phyloP scores from a whole-genome alignment of 2,329 filamentous ascomycete genomes.

The Colletotrichum salicis region DNA sequence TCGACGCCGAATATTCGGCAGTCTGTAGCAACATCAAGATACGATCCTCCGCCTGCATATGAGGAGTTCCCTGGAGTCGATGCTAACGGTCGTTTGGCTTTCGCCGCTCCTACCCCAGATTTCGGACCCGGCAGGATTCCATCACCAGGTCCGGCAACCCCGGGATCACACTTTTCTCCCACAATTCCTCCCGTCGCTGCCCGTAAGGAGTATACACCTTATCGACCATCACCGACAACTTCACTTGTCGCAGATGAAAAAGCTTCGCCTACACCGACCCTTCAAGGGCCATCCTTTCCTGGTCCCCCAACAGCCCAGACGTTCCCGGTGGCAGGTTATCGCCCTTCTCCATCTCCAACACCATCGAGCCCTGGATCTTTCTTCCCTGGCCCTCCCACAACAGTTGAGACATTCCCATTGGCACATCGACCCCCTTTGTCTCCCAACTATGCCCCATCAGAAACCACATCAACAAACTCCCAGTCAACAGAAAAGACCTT shows the following conservation, averaged over 20 bases:
- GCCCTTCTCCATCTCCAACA: not conserved
- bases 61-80: slow-evolving; percentile 30
- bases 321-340: slow-evolving; percentile 10
- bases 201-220: not conserved
- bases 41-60: slow-evolving; percentile 23
- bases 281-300: not conserved
- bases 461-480: not conserved
- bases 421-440: not conserved
- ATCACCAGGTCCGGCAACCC: not conserved
- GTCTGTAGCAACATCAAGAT: slow-evolving; percentile 1
- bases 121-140: not conserved
- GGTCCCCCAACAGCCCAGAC: slow-evolving; percentile 11
- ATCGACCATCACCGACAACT: not conserved
- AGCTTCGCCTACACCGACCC: not conserved
- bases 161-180: not conserved
- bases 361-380: not conserved
- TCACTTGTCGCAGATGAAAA: not conserved
- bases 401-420: slow-evolving; percentile 13
- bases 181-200: not conserved
- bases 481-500: slow-evolving; percentile 36
- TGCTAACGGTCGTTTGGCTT: slow-evolving; percentile 9
- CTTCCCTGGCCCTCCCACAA: not conserved
- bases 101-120: not conserved
- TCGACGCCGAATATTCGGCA: slow-evolving; percentile 33
- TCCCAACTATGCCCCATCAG: slow-evolving; percentile 2